A percentile compares a stretch with the other conserved stretches of the same genome.
phyloP scores from a whole-genome alignment of 148 eudicot species.

The Fagopyrum tataricum region DNA sequence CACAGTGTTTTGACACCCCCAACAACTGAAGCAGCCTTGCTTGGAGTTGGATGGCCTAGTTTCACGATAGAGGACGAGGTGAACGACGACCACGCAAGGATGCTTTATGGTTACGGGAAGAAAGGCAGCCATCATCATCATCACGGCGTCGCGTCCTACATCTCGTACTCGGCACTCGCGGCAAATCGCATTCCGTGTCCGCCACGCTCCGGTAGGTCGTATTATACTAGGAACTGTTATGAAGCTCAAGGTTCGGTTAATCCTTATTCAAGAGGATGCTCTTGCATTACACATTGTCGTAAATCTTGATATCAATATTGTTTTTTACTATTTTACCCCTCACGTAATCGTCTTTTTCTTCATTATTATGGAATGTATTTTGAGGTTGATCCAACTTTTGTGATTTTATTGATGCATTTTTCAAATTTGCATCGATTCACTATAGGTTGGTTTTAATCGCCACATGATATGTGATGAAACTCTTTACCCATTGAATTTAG shows the following conservation, averaged over 20 bases:
- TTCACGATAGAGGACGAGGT: no score
- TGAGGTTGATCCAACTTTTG: no score
- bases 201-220: conserved; percentile 37
- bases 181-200: conserved; percentile 39
- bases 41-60: no score
- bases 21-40: no score
- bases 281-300: conserved; percentile 28
- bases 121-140: conserved; percentile 10
- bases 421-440: no score
- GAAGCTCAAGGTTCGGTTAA: conserved; percentile 25
- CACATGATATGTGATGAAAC: no score
- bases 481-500: no score
- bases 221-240: conserved; percentile 35
- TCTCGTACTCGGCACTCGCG: conserved; percentile 36
- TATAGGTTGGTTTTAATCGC: no score
- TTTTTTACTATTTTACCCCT: no score
- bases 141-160: conserved; percentile 19
- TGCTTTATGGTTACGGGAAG: conserved; percentile 21
- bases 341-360: no score
- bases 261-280: conserved; percentile 37
- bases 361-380: no score
- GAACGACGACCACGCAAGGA: not conserved
- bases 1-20: not conserved
- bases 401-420: no score
- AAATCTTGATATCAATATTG: not conserved